Base-by-base conservation (phyloP, 2,329 filamentous ascomycete genomes). In the Plectosphaerella plurivora region DNA sequence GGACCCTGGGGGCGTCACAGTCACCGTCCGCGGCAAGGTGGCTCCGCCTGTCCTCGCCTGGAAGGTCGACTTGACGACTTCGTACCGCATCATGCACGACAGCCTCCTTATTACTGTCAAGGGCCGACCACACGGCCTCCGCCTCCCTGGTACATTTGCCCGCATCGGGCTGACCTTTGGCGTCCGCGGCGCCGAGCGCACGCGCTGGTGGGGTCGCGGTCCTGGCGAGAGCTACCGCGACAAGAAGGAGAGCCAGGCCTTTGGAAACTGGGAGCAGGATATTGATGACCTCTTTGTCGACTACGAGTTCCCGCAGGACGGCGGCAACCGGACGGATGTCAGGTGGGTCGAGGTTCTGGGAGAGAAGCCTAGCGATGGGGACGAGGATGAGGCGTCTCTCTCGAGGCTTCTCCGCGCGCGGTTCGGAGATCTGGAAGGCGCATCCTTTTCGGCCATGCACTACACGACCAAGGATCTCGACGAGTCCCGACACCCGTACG, bases 241-340 rank as follows among this genome's bases (percentile, higher is more conserved):
- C 68, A 85, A 79, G 70, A 87, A 87, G 63, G 63, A 73, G 12
- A 77, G 80, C 4, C 84, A 88, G 62, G 65, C 68, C 1, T 67
- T 87, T 4, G 84, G 82, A 7, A 78, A 75, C 47, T 84, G 75
- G 68, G 69, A 70, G 3, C 59, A 64, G 11, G 59, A 58, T 1
- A 68, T 83, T 2, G 76, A 80, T 46, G 71, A 76, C 1, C 69
- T 89, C 0, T 81, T 77, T 63, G 73, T 78, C 2, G 74, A 79
- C 44, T 88, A 87, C 61, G 86, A 89, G 57, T 84, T 81, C 51
- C 86, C 86, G 0, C 86, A 89, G 64, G 86, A 89, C 54, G 76
- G 73, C 33, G 82, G 83, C 0, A 88, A 88, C 63, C 73, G 82
- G 16, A 84, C 79, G 0, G 84, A 88, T 59, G 79, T 80, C 2